These are phyloP conservation scores for Breviolum minutum DNA, from an alignment of 73 alveolate species.

Conservation along the genomic window DNA sequence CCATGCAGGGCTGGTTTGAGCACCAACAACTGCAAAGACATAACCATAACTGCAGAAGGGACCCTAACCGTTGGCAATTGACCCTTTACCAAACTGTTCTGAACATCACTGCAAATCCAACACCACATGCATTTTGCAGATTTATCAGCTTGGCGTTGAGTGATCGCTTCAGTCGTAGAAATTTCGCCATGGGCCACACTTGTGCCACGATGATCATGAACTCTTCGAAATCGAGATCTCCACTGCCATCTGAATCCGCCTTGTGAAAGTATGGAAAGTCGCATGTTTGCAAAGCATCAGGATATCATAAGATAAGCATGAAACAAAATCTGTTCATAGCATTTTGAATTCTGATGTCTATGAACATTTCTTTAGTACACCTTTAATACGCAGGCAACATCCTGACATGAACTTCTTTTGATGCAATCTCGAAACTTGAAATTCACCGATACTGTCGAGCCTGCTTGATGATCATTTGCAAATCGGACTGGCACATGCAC, in stretches of 20 bases:
- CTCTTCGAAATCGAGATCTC: constrained; percentile 87
- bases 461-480: constrained; percentile 84
- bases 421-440: background rate
- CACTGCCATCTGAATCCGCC: constrained; percentile 91
- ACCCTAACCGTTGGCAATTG: background rate
- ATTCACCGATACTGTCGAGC: background rate
- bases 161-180: background rate
- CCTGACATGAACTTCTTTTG: background rate
- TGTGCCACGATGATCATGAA: constrained; percentile 94
- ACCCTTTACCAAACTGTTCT: background rate
- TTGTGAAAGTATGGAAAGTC: background rate
- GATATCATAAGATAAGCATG: background rate
- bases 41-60: no score
- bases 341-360: no score
- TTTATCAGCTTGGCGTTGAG: background rate
- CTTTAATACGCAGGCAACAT: background rate
- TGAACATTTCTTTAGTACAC: no score
- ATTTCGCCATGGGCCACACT: constrained; percentile 23
- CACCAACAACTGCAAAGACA: background rate
- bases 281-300: background rate
- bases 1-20: background rate
- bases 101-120: no score
- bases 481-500: constrained; percentile 40
- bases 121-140: background rate
- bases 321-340: background rate